Evolutionary conservation across 768 basidiomycete species (phyloP), one percentile per base, ranked within the genome.

Genomic region (Floccularia luteovirens): DNA sequence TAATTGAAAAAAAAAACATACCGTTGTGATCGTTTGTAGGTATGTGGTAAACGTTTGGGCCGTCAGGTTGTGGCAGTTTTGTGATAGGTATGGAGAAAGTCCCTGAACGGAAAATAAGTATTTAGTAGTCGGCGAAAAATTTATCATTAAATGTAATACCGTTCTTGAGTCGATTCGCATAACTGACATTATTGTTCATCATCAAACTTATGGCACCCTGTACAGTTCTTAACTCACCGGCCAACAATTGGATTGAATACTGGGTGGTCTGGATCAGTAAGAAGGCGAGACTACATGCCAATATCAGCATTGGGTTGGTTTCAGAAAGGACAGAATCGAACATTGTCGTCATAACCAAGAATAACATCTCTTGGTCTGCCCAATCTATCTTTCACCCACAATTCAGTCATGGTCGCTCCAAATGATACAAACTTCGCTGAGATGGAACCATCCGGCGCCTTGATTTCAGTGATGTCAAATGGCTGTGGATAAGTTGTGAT

Each of bases 291-390:
- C 70, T 74, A 47, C 13, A 4, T 21, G 10, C 16, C 12, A 38
- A 27, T 23, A 32, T 24, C 7, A 31, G 14, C 10, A 3, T 10
- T 36, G 14, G 25, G 17, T 21, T 11, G 12, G 23, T 3, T 24
- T n/a, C 13, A 17, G 11, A 21, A 10, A 31, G 13, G 2, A 20
- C 21, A 27, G 38, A 22, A 13, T 59, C 60, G 42, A 36, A 70
- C 70, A 41, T 69, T 71, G 47, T 77, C 69, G 45, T 78, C 75
- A 45, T 75, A 79, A 1, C 77, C 76, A 1, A 77, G 59, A n/a
- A 77, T 59, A 7, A 80, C 66, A 51, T 79, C 75, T 34, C 70
- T 59, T 4, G 59, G 43, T n/a, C 61, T 60, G 2, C 72, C 70
- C 39, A 59, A 46, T 52, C 62, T 72, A 50, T 77, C 75, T 43